Evolutionary conservation across 2,329 filamentous ascomycete species (phyloP).

Genomic region (Penicillium psychrosexuale): DNA sequence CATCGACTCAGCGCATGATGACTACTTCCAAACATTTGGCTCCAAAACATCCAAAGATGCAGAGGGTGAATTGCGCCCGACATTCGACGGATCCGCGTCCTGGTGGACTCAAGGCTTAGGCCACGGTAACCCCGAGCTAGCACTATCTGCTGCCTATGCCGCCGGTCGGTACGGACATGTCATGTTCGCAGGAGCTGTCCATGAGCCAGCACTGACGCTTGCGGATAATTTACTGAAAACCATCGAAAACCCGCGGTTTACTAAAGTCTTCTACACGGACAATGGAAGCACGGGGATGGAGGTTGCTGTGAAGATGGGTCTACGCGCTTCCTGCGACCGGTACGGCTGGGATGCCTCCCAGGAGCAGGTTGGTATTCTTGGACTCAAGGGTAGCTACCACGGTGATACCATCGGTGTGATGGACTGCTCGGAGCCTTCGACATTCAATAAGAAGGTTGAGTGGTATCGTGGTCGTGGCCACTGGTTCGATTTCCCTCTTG

Average conservation of each 20-base stretch:
- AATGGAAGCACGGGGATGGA: conserved; percentile 82
- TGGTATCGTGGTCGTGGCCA: conserved; percentile 77
- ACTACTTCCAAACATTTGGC: conserved; percentile 68
- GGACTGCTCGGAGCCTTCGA: conserved; percentile 75
- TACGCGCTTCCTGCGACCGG: conserved; percentile 64
- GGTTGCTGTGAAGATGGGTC: conserved; percentile 80
- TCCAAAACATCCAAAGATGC: conserved; percentile 20
- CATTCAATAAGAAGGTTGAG: conserved; percentile 77
- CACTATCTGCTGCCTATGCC: conserved; percentile 74
- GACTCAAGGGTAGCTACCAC: conserved; percentile 77
- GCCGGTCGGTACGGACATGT: conserved; percentile 82
- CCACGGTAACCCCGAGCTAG: conserved; percentile 69
- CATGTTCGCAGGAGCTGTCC: conserved; percentile 80
- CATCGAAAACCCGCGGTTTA: conserved; percentile 62
- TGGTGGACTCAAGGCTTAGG: conserved; percentile 92
- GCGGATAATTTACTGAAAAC: conserved; percentile 62
- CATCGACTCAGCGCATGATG: conserved; percentile 77
- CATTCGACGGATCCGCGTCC: conserved; percentile 79
- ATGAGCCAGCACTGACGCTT: conserved; percentile 70
- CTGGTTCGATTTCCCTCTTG: conserved; percentile 76
- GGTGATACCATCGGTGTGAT: conserved; percentile 86
- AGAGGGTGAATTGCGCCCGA: conserved; percentile 53
- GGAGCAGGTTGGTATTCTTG: conserved; percentile 64
- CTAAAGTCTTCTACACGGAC: conserved; percentile 76
- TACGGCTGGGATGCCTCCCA: conserved; percentile 63